phyloP scores from a whole-genome alignment of 495 filamentous ascomycete genomes.

The Daldinia caldariorum region DNA sequence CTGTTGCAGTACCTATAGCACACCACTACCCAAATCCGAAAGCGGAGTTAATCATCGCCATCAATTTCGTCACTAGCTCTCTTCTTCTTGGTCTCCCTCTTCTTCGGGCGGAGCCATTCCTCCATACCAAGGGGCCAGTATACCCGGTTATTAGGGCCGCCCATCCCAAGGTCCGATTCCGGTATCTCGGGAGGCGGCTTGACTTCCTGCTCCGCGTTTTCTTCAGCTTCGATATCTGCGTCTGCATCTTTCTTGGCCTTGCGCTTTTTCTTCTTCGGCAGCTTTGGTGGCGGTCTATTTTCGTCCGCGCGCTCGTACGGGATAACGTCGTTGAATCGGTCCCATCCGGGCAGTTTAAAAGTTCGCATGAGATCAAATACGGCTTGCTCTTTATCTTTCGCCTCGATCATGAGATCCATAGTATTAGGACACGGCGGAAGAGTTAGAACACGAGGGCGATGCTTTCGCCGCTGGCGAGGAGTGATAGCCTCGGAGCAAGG shows the following conservation, averaged over 20 bases:
- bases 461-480: slow-evolving; percentile 78
- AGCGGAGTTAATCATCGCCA: slow-evolving; percentile 22
- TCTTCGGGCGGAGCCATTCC: slow-evolving; percentile 85
- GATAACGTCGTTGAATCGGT: slow-evolving; percentile 78
- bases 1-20: slow-evolving; percentile 9
- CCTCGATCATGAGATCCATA: slow-evolving; percentile 98
- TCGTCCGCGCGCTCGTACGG: slow-evolving; percentile 83
- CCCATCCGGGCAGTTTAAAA: slow-evolving; percentile 81
- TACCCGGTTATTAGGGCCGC: slow-evolving; percentile 83
- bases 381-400: slow-evolving; percentile 97
- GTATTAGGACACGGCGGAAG: slow-evolving; percentile 82
- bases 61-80: slow-evolving; percentile 35
- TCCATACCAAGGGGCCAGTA: slow-evolving; percentile 94
- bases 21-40: background rate
- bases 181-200: slow-evolving; percentile 57
- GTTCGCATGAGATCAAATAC: slow-evolving; percentile 93
- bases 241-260: slow-evolving; percentile 43
- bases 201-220: slow-evolving; percentile 54
- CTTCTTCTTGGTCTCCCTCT: slow-evolving; percentile 69
- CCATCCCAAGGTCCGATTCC: slow-evolving; percentile 85
- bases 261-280: slow-evolving; percentile 58
- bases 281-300: slow-evolving; percentile 66
- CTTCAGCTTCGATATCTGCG: slow-evolving; percentile 41
- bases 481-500: slow-evolving; percentile 79
- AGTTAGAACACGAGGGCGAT: slow-evolving; percentile 77